phyloP scores from a whole-genome alignment of 768 basidiomycete species.

The Trametes cinnabarina region DNA sequence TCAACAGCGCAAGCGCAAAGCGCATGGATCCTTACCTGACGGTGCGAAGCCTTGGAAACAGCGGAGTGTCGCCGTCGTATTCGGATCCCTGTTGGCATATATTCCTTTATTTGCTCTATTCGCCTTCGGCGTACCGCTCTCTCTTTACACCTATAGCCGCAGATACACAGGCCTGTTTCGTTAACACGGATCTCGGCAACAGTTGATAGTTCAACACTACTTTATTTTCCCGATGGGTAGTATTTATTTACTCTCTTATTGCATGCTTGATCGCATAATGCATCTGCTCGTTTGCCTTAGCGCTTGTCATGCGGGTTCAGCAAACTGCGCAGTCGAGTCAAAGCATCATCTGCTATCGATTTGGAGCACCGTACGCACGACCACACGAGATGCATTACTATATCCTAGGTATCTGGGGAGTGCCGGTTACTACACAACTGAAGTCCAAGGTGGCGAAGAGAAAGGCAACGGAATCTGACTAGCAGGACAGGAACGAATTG shows the following conservation, averaged over 20 bases:
- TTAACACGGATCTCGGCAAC: too few relatives aligned
- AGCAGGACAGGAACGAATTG: conserved; percentile 15
- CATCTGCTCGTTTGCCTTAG: too few relatives aligned
- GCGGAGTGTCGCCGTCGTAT: background rate
- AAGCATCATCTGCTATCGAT: conserved; percentile 1
- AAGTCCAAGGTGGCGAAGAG: background rate
- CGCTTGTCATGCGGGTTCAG: too few relatives aligned
- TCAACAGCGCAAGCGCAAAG: background rate
- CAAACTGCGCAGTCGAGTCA: background rate
- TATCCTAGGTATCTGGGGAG: conserved; percentile 8
- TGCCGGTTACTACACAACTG: conserved; percentile 7
- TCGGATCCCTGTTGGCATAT: background rate
- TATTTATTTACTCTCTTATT: background rate
- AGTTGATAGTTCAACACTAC: too few relatives aligned
- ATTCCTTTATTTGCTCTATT: background rate
- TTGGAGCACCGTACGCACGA: conserved; percentile 2
- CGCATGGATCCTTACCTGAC: background rate
- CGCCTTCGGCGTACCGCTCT: background rate
- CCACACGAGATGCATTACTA: conserved; percentile 8
- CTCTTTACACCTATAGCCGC: background rate
- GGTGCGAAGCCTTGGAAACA: background rate
- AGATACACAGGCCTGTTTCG: background rate
- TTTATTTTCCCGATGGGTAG: background rate
- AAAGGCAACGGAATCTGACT: conserved; percentile 16
- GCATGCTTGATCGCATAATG: too few relatives aligned